Conservation (phyloP, 106 monocot genomes). For the Acorus calamus region DNA sequence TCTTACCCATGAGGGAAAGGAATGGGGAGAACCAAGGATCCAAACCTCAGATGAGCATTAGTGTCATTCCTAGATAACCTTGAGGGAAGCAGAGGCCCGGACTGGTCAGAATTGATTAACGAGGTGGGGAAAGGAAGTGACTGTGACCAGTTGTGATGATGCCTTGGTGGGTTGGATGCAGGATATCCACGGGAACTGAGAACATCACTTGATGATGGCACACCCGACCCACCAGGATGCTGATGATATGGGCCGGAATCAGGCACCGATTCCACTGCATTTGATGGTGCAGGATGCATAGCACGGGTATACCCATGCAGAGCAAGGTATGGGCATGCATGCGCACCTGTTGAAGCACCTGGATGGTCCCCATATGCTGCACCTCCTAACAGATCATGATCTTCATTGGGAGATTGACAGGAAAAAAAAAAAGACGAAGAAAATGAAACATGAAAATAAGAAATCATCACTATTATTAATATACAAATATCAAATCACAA, state of each 20-base stretch:
- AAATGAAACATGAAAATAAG: background rate
- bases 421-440: slow-evolving; percentile 1
- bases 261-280: slow-evolving; percentile 21
- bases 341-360: slow-evolving; percentile 21
- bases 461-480: background rate
- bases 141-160: slow-evolving; percentile 26
- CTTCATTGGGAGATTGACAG: slow-evolving; percentile 3
- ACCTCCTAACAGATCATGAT: slow-evolving; percentile 36
- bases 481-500: too few species aligned
- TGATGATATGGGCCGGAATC: slow-evolving; percentile 28
- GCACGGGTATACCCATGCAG: slow-evolving; percentile 26
- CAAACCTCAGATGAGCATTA: slow-evolving; percentile 31
- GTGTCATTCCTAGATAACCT: slow-evolving; percentile 33
- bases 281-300: slow-evolving; percentile 23
- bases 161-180: slow-evolving; percentile 20
- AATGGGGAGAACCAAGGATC: slow-evolving; percentile 32
- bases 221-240: slow-evolving; percentile 18
- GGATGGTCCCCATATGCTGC: slow-evolving; percentile 26
- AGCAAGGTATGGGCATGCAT: slow-evolving; percentile 43
- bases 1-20: slow-evolving; percentile 24
- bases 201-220: slow-evolving; percentile 22
- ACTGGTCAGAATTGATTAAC: slow-evolving; percentile 28
- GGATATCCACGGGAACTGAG: slow-evolving; percentile 21
- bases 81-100: slow-evolving; percentile 21
- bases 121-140: slow-evolving; percentile 12